Percentiles rank a stretch among this genome's conserved stretches.
These are phyloP conservation scores for Cajanus cajan DNA, from an alignment of 306 rosid genomes.

Conservation along the genomic window DNA sequence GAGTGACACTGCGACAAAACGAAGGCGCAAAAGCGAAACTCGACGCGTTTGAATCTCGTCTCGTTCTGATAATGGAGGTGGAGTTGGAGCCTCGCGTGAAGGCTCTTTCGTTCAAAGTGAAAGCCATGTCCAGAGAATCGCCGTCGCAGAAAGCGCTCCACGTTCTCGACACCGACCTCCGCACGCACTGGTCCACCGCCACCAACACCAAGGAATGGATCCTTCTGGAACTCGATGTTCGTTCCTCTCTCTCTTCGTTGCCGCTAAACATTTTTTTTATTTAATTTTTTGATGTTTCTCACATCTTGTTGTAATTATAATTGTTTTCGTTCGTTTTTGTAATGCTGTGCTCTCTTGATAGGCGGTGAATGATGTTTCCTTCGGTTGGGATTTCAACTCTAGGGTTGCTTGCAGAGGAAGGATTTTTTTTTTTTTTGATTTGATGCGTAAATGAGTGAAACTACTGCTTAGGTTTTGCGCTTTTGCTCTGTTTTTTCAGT, in stretches of 20 bases:
- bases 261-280: not conserved
- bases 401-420: not conserved
- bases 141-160: conserved; percentile 77
- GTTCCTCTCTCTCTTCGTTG: not conserved
- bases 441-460: not conserved
- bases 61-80: conserved; percentile 63
- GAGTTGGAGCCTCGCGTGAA: conserved; percentile 81
- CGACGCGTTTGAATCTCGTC: too few relatives aligned
- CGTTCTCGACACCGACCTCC: conserved; percentile 91
- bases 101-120: conserved; percentile 70
- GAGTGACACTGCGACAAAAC: too few relatives aligned
- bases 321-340: not conserved
- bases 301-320: not conserved
- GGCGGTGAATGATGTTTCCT: not conserved
- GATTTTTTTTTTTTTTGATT: not conserved
- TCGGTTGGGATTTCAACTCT: not conserved
- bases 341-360: not conserved
- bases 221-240: conserved; percentile 76
- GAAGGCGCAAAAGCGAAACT: too few relatives aligned
- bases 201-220: conserved; percentile 98
- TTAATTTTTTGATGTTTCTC: not conserved
- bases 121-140: conserved; percentile 83
- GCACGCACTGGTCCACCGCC: conserved; percentile 94
- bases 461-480: not conserved
- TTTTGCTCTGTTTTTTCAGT: not conserved